Percentiles rank a stretch among this genome's conserved stretches.
Conservation (phyloP, 2,329 filamentous ascomycete genomes). For the Tolypocladium amazonense region DNA sequence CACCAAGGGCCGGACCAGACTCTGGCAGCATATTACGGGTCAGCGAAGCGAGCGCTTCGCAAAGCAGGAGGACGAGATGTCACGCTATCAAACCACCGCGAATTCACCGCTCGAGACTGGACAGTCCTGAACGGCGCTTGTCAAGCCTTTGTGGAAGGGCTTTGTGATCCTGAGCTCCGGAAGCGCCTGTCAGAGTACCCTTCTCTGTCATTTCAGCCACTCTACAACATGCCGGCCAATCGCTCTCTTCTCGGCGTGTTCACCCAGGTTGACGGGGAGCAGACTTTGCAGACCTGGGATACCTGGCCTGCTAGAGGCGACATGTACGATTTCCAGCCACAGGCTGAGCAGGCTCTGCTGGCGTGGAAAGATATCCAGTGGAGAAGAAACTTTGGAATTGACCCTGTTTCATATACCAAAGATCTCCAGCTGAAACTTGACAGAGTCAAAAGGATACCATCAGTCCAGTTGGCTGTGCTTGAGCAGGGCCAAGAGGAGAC, state of each 20-base stretch:
- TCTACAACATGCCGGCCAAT: conserved; percentile 15
- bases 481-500: conserved; percentile 44
- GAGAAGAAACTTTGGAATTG: conserved; percentile 27
- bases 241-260: conserved; percentile 44
- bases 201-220: conserved; percentile 31
- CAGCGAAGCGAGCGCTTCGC: conserved; percentile 38
- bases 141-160: conserved; percentile 42
- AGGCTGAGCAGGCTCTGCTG: conserved; percentile 25
- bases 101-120: conserved; percentile 33
- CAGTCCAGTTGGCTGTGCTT: conserved; percentile 41
- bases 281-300: conserved; percentile 31
- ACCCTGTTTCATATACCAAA: conserved; percentile 40
- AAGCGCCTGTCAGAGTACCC: conserved; percentile 31
- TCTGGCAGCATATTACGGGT: conserved; percentile 34
- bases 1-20: conserved; percentile 31
- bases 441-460: conserved; percentile 38
- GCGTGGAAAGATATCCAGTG: conserved; percentile 36
- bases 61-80: conserved; percentile 39
- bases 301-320: conserved; percentile 10
- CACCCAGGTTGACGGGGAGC: conserved; percentile 46
- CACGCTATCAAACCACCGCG: conserved; percentile 31
- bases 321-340: conserved; percentile 7
- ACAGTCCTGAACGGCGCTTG: conserved; percentile 40
- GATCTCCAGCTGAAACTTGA: conserved; percentile 38
- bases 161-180: conserved; percentile 35